These are phyloP conservation scores for Crithidia fasciculata DNA, from an alignment of 208 protist genomes.

Conservation along the genomic window DNA sequence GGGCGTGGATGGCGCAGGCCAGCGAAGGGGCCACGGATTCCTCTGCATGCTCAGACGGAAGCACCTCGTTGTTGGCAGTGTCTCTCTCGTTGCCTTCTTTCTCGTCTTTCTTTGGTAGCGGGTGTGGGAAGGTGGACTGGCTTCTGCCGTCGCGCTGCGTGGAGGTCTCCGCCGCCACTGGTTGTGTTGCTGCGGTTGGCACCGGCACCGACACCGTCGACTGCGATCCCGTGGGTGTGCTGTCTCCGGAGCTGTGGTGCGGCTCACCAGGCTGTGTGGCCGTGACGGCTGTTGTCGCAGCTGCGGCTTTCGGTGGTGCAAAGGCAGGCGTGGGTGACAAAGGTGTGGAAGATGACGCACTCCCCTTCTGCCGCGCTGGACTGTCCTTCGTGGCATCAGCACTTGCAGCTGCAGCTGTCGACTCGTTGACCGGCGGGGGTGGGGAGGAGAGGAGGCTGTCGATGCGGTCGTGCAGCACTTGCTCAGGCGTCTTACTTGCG, in stretches of 20 bases:
- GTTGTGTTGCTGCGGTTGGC: not conserved
- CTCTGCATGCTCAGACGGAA: not conserved
- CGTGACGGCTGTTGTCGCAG: not conserved
- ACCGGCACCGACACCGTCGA: not conserved
- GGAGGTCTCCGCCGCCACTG: not conserved
- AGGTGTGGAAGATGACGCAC: no score
- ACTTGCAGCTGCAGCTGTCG: not conserved
- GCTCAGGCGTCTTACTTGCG: not conserved
- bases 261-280: not conserved
- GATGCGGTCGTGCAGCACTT: not conserved
- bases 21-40: slow-evolving; percentile 2
- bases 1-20: not conserved
- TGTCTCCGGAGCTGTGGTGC: not conserved
- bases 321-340: no score
- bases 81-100: not conserved
- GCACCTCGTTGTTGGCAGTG: no score
- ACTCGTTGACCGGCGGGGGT: not conserved
- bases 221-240: not conserved
- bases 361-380: no score
- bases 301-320: not conserved
- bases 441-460: not conserved
- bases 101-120: not conserved
- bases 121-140: not conserved
- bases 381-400: no score
- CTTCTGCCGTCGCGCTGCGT: not conserved